Evolutionary conservation across 2,329 filamentous ascomycete genomes (phyloP).

Genomic region (Iodosphaeria phyllophila): DNA sequence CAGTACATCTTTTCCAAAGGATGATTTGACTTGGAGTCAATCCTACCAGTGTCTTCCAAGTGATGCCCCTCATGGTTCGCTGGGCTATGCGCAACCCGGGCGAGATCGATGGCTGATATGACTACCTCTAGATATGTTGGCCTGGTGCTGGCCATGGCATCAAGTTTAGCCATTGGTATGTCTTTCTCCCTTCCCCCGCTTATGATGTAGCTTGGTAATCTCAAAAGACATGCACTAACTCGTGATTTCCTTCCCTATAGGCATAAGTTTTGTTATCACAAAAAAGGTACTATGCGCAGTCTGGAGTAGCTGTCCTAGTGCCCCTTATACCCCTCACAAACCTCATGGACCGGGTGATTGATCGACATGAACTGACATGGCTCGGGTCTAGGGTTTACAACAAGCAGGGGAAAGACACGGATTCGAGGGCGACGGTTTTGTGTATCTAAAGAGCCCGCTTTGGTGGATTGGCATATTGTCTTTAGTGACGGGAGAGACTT

Average conservation of each 20-base stretch:
- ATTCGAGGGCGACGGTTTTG: conserved; percentile 90
- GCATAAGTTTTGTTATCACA: conserved; percentile 95
- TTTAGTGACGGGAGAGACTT: conserved; percentile 80
- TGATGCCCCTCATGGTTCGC: not conserved
- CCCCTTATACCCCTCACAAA: too few relatives aligned
- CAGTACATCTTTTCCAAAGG: too few relatives aligned
- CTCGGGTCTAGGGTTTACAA: conserved; percentile 60
- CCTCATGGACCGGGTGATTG: too few relatives aligned
- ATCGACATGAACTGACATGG: conserved; percentile 1
- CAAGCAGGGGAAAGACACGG: conserved; percentile 82
- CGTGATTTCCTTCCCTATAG: conserved; percentile 21
- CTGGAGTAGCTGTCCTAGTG: too few relatives aligned
- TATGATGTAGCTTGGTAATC: not conserved
- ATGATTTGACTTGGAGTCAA: too few relatives aligned
- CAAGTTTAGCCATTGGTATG: conserved; percentile 59
- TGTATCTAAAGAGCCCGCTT: conserved; percentile 82
- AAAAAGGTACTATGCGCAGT: conserved; percentile 60
- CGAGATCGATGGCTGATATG: conserved; percentile 13
- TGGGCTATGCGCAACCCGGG: conserved; percentile 1
- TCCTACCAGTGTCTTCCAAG: not conserved
- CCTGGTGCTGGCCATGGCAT: conserved; percentile 54
- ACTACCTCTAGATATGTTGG: conserved; percentile 47
- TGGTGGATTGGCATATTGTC: conserved; percentile 95
- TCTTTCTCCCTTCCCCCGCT: conserved; percentile 3
- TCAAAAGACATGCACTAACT: conserved; percentile 3